Conservation (phyloP, 768 basidiomycete genomes). For the Pholiota molesta region DNA sequence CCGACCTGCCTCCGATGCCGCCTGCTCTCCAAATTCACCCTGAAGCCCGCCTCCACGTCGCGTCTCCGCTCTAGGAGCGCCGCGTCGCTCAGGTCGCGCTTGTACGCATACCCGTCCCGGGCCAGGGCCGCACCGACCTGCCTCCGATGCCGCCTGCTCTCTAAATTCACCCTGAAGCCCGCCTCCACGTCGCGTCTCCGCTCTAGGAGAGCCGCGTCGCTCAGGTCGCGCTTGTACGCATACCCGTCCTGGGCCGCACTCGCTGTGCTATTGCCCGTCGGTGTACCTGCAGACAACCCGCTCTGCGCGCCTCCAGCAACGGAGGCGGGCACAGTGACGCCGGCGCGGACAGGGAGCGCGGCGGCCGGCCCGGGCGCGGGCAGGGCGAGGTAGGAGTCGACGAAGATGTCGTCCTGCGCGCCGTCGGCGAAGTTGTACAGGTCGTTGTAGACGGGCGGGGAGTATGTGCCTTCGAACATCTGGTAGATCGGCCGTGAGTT, state of each 20-base stretch:
- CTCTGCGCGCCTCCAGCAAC: neutral
- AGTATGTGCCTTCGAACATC: constrained; percentile 67
- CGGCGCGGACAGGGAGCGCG: constrained; percentile 34
- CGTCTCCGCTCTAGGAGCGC: neutral
- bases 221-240: constrained; percentile 13
- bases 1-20: neutral
- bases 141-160: neutral
- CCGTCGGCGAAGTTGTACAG: constrained; percentile 75
- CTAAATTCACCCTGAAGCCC: constrained; percentile 7
- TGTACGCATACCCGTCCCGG: constrained; percentile 2
- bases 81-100: constrained; percentile 13
- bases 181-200: neutral
- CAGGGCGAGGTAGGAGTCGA: constrained; percentile 51
- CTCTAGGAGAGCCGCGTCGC: neutral
- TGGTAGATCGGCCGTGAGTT: constrained; percentile 22
- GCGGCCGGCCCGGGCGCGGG: constrained; percentile 49
- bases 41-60: neutral
- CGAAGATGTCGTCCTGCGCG: constrained; percentile 74
- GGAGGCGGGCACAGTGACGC: constrained; percentile 12
- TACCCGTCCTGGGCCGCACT: neutral
- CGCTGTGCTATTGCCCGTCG: neutral
- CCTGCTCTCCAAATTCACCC: constrained; percentile 6
- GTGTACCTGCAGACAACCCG: neutral
- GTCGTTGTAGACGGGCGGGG: constrained; percentile 70
- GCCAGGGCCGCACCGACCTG: neutral